Conservation (phyloP, 106 monocot genomes). For the Triglochin maritima region DNA sequence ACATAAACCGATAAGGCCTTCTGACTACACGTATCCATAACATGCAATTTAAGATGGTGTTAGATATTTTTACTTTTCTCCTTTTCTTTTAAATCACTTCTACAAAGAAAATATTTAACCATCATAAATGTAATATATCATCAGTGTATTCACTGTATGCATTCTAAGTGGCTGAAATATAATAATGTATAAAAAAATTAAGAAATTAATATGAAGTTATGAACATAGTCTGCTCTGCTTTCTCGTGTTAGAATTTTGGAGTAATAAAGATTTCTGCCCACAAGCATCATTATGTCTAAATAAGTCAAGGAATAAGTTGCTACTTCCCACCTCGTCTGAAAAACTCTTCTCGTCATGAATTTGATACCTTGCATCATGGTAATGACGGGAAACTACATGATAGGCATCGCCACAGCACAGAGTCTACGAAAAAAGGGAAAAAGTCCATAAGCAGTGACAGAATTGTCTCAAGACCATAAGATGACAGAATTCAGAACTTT, state of each 20-base stretch:
- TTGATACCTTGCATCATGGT: conserved; percentile 7
- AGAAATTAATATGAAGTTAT: background rate
- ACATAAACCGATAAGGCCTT: background rate
- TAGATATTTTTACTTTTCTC: no score
- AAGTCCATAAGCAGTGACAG: no score
- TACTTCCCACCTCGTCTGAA: conserved; percentile 2
- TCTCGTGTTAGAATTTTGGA: background rate
- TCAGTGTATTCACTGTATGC: background rate
- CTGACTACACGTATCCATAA: background rate
- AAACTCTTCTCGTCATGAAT: background rate
- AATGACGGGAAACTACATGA: background rate
- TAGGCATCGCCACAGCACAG: background rate
- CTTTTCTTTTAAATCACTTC: no score
- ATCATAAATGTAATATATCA: no score
- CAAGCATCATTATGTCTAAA: background rate
- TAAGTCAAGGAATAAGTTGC: background rate
- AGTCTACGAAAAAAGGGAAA: conserved; percentile 1
- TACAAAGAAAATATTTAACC: no score
- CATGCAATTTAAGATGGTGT: background rate
- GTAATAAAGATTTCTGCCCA: background rate
- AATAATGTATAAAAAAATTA: background rate
- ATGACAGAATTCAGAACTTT: no score
- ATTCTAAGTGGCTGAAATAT: background rate
- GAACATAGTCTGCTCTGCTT: background rate
- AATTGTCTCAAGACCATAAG: no score